These are phyloP conservation scores for Aeschynomene evenia DNA, from an alignment of 306 rosid genomes.

Conservation along the genomic window DNA sequence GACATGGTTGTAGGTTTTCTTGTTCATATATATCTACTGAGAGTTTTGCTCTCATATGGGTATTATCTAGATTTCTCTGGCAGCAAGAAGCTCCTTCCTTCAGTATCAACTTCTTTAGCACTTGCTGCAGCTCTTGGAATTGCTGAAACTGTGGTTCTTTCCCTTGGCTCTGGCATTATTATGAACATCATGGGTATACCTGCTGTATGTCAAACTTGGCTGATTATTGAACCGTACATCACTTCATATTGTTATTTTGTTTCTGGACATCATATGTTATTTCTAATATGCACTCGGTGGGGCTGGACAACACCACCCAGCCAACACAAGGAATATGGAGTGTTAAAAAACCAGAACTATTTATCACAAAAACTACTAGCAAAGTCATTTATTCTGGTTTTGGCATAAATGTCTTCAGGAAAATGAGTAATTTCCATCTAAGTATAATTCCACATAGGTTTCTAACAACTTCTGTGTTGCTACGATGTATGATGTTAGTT, in stretches of 20 bases:
- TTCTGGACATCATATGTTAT: conserved; percentile 17
- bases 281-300: conserved; percentile 6
- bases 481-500: not conserved
- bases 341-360: not conserved
- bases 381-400: not conserved
- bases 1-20: not conserved
- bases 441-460: not conserved
- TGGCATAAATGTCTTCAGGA: not conserved
- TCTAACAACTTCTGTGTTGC: not conserved
- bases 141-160: conserved; percentile 78
- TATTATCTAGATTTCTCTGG: conserved; percentile 41
- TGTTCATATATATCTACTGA: conserved; percentile 20
- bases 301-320: not conserved
- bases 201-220: conserved; percentile 72
- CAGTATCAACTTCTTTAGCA: conserved; percentile 75
- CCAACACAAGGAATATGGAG: not conserved
- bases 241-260: not conserved
- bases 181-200: conserved; percentile 92
- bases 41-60: conserved; percentile 20
- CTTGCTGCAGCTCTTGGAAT: conserved; percentile 85
- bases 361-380: not conserved
- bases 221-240: conserved; percentile 23
- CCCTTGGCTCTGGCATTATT: conserved; percentile 68
- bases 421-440: not conserved
- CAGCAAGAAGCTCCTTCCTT: conserved; percentile 66